These are phyloP conservation scores for Boletus subluridellus DNA, from an alignment of 1,284 basidiomycete genomes.

Conservation along the genomic window DNA sequence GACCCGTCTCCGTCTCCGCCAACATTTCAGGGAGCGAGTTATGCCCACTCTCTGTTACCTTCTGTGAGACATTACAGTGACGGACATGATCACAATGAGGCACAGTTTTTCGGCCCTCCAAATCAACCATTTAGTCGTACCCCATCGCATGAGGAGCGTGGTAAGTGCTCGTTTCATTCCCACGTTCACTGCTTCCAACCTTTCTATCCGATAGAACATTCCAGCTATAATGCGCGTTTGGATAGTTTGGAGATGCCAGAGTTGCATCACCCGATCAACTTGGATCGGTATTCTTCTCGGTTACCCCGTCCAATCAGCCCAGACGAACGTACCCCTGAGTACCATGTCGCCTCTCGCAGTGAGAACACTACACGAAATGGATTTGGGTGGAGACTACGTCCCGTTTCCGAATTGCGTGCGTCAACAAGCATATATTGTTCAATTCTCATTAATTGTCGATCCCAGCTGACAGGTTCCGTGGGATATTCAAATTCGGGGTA, in stretches of 20 bases:
- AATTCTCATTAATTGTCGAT: neutral
- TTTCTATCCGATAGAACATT: slow-evolving; percentile 11
- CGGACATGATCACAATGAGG: neutral
- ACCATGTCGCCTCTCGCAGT: neutral
- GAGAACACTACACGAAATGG: slow-evolving; percentile 37
- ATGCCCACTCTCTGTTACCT: slow-evolving; percentile 3
- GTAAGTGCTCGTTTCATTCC: slow-evolving; percentile 9
- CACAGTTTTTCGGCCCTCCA: slow-evolving; percentile 1
- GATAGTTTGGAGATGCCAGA: neutral
- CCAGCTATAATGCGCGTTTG: neutral
- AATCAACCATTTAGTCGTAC: neutral
- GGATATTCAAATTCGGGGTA: slow-evolving; percentile 80
- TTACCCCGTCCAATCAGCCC: neutral
- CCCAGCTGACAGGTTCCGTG: slow-evolving; percentile 76
- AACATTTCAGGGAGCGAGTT: slow-evolving; percentile 12
- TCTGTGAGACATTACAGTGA: slow-evolving; percentile 5
- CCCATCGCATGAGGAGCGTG: neutral
- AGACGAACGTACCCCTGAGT: neutral
- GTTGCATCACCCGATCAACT: neutral
- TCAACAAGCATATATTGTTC: slow-evolving; percentile 3
- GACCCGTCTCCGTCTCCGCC: slow-evolving; percentile 44
- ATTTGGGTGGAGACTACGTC: slow-evolving; percentile 50
- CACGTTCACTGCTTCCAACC: neutral
- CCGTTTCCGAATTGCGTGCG: slow-evolving; percentile 70
- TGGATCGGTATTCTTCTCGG: neutral